phyloP scores from a whole-genome alignment of 805 yeast genomes.

The Diddensiella santjacobensis region DNA sequence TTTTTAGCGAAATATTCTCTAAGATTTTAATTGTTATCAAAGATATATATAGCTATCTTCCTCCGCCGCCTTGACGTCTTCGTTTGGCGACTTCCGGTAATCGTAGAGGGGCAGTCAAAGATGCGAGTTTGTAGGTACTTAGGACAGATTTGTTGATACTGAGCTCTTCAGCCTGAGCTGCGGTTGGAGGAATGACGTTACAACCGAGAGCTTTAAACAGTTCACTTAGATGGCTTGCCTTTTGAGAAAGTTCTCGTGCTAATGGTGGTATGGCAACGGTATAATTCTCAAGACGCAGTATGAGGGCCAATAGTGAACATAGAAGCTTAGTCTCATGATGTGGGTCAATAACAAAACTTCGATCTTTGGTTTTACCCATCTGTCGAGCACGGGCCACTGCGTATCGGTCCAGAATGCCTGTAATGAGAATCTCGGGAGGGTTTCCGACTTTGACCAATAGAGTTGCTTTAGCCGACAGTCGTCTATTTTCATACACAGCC shows the following conservation, averaged over 20 bases:
- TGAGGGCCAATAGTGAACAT: slow-evolving; percentile 68
- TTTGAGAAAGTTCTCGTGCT: slow-evolving; percentile 78
- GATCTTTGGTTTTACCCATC: slow-evolving; percentile 70
- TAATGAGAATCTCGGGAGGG: slow-evolving; percentile 71
- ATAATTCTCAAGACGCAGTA: slow-evolving; percentile 73
- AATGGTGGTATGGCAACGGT: slow-evolving; percentile 72
- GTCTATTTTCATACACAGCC: slow-evolving; percentile 74
- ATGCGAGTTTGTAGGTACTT: slow-evolving; percentile 70
- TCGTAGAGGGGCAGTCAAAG: slow-evolving; percentile 81
- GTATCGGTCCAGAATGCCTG: slow-evolving; percentile 68
- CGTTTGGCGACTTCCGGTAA: slow-evolving; percentile 78
- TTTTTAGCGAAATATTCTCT: too few relatives aligned
- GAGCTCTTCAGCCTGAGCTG: slow-evolving; percentile 34
- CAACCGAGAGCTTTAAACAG: slow-evolving; percentile 84
- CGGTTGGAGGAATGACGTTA: slow-evolving; percentile 60
- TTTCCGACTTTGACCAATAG: slow-evolving; percentile 55
- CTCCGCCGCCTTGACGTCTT: slow-evolving; percentile 18
- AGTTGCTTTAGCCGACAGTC: slow-evolving; percentile 55
- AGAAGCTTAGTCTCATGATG: slow-evolving; percentile 80
- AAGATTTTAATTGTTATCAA: too few relatives aligned
- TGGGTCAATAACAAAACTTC: slow-evolving; percentile 80
- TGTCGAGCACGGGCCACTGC: slow-evolving; percentile 55
- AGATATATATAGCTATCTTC: too few relatives aligned
- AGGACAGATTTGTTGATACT: slow-evolving; percentile 33
- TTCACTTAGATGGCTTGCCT: slow-evolving; percentile 65